These are phyloP conservation scores for Clarkia xantiana DNA, from an alignment of 345 rosid species.

Conservation along the genomic window DNA sequence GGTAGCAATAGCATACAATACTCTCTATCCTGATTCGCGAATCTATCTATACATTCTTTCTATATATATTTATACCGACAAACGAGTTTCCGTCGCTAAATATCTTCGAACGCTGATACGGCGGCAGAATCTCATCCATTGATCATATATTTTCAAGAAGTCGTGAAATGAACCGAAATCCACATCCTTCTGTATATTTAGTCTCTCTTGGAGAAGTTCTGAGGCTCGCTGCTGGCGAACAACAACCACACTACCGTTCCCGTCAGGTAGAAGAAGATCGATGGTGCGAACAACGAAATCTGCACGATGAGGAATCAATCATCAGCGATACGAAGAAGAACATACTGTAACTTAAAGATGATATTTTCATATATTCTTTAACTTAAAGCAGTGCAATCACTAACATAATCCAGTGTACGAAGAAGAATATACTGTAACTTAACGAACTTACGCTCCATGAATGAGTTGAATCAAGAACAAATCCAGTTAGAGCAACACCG, in stretches of 20 bases:
- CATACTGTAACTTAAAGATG: background rate
- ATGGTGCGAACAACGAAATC: slow-evolving; percentile 74
- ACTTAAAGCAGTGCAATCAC: too few relatives aligned
- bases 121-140: background rate
- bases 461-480: slow-evolving; percentile 81
- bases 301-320: slow-evolving; percentile 17
- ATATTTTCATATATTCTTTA: too few relatives aligned
- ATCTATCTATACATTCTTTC: background rate
- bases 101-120: too few relatives aligned
- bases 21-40: too few relatives aligned
- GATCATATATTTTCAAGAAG: background rate
- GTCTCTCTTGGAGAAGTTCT: slow-evolving; percentile 39
- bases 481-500: slow-evolving; percentile 89
- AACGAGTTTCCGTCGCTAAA: too few relatives aligned
- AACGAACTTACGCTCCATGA: slow-evolving; percentile 81
- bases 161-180: background rate
- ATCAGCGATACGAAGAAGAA: background rate
- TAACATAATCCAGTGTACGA: background rate
- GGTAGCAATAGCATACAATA: too few relatives aligned
- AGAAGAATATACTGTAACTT: background rate
- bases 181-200: background rate
- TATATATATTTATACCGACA: too few relatives aligned
- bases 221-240: slow-evolving; percentile 84
- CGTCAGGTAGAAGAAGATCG: slow-evolving; percentile 86
- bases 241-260: slow-evolving; percentile 79